Conservation (phyloP, 2,329 filamentous ascomycete genomes). For the Verticillium nubilum region DNA sequence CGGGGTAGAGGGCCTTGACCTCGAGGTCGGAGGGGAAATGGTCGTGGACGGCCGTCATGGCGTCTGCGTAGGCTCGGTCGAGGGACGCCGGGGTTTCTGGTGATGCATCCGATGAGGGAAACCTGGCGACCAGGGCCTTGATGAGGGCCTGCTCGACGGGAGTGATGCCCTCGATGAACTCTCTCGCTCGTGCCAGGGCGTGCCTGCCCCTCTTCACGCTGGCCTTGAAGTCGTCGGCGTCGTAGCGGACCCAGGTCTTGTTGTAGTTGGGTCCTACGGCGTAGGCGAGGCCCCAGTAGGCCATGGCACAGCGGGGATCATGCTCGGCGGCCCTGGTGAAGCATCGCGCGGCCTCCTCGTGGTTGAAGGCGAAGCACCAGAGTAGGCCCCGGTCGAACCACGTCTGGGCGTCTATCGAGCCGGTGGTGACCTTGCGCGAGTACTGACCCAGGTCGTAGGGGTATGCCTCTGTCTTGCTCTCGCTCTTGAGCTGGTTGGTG, state of each 20-base stretch:
- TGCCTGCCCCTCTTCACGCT: conserved; percentile 41
- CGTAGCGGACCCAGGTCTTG: conserved; percentile 71
- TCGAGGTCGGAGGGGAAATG: conserved; percentile 34
- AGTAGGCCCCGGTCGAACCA: conserved; percentile 70
- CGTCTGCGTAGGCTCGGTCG: conserved; percentile 49
- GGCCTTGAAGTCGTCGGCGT: conserved; percentile 47
- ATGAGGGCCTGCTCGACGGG: conserved; percentile 59
- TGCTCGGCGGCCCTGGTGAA: conserved; percentile 53
- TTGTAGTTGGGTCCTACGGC: conserved; percentile 70
- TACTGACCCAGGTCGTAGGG: conserved; percentile 63
- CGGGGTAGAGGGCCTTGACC: conserved; percentile 28
- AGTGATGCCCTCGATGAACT: conserved; percentile 26
- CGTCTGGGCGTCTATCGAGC: conserved; percentile 42
- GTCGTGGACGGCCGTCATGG: conserved; percentile 30
- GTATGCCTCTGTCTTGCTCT: conserved; percentile 6
- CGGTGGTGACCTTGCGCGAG: conserved; percentile 48
- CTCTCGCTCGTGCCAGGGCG: conserved; percentile 40
- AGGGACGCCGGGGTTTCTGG: conserved; percentile 44
- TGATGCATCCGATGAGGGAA: conserved; percentile 40
- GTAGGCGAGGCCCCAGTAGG: conserved; percentile 67
- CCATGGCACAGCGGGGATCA: conserved; percentile 55
- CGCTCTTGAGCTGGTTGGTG: neutral
- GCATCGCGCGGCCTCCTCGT: conserved; percentile 62
- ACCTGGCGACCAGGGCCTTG: conserved; percentile 55
- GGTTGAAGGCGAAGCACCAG: conserved; percentile 73